phyloP scores from a whole-genome alignment of 2,329 filamentous ascomycete species.

The Hirsutella thompsonii region DNA sequence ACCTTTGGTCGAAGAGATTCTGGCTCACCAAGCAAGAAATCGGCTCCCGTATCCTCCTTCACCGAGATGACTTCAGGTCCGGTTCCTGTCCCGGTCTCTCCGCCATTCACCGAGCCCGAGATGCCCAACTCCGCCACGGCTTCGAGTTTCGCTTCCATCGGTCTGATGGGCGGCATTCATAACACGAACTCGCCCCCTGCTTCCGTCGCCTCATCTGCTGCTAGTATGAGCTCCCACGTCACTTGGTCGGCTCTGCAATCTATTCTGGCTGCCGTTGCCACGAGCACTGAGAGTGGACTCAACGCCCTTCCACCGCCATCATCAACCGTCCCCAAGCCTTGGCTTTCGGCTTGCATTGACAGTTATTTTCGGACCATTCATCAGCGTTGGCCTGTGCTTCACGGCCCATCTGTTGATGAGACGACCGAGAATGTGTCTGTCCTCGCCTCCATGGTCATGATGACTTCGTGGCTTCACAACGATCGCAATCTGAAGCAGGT shows the following conservation, averaged over 20 bases:
- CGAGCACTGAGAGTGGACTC: background rate
- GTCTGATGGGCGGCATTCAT: background rate
- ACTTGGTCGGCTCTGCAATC: constrained; percentile 4
- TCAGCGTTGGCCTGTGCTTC: constrained; percentile 26
- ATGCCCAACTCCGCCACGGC: background rate
- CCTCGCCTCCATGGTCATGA: constrained; percentile 20
- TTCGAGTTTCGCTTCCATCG: background rate
- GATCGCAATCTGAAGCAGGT: constrained; percentile 12
- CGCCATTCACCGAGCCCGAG: background rate
- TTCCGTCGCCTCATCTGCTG: background rate
- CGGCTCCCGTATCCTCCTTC: background rate
- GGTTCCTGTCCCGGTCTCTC: background rate
- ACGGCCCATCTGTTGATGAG: constrained; percentile 20
- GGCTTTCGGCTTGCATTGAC: constrained; percentile 10
- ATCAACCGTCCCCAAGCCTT: constrained; percentile 6
- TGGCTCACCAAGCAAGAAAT: background rate
- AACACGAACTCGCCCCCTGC: background rate
- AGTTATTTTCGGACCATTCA: constrained; percentile 28
- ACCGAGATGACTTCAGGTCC: background rate
- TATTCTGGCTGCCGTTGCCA: constrained; percentile 2
- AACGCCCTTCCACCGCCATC: background rate
- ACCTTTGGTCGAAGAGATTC: constrained; percentile 17
- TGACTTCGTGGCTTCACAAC: constrained; percentile 23
- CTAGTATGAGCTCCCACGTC: background rate
- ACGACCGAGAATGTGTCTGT: constrained; percentile 14